Evolutionary conservation across 129 eudicot species (phyloP).

Genomic region (Artemisia tridentata): DNA sequence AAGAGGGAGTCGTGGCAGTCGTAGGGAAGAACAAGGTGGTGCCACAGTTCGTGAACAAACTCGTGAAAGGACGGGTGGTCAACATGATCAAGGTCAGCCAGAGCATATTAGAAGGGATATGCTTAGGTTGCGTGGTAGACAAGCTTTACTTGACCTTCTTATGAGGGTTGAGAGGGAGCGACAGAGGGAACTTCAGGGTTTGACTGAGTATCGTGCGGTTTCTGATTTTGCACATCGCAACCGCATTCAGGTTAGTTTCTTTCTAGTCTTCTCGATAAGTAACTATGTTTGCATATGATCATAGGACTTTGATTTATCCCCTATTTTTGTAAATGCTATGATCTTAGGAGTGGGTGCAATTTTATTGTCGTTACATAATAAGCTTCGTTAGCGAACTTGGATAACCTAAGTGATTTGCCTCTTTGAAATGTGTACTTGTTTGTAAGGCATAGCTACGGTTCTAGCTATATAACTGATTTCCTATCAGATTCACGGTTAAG

Average conservation of each 20-base stretch:
- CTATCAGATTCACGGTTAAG: not conserved
- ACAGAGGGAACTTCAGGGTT: conserved; percentile 88
- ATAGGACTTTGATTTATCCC: not conserved
- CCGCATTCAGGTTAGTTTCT: conserved; percentile 84
- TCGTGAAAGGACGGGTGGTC: conserved; percentile 53
- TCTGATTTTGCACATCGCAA: conserved; percentile 98
- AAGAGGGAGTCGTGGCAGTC: conserved; percentile 62
- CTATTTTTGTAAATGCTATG: not conserved
- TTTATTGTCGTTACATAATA: not conserved
- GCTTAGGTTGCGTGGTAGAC: conserved; percentile 92
- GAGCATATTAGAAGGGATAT: conserved; percentile 90
- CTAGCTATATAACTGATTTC: not conserved
- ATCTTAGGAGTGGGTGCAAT: not conserved
- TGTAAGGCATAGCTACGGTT: not conserved
- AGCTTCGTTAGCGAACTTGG: not conserved
- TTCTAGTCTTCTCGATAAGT: not conserved
- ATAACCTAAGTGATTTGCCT: not conserved
- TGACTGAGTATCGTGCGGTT: conserved; percentile 92
- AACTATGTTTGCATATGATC: conserved; percentile 15
- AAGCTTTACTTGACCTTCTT: conserved; percentile 86
- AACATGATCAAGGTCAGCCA: conserved; percentile 70
- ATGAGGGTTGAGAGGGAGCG: conserved; percentile 90
- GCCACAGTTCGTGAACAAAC: conserved; percentile 19
- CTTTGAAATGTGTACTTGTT: not conserved
- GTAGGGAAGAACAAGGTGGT: conserved; percentile 57